Conservation (phyloP, 768 basidiomycete species). For the Chalciporus chontae region DNA sequence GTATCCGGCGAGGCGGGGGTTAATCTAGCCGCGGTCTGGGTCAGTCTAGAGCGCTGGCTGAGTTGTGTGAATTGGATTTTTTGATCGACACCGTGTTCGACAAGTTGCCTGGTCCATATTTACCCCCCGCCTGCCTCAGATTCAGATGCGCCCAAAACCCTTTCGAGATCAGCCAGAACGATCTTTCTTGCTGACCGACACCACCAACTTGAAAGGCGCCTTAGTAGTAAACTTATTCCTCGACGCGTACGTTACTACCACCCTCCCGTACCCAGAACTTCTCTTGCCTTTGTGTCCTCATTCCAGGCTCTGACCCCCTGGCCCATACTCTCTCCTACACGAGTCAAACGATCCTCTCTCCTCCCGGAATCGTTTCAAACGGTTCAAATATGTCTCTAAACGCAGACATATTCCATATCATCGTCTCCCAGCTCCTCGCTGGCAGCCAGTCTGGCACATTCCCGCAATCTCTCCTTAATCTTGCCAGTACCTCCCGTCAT, state of each 20-base stretch:
- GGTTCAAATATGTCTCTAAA: slow-evolving; percentile 27
- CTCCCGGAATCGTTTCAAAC: neutral
- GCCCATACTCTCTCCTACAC: slow-evolving; percentile 1
- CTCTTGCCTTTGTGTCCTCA: slow-evolving; percentile 10
- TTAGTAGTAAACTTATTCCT: no score
- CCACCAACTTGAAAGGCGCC: no score
- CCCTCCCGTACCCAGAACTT: slow-evolving; percentile 1
- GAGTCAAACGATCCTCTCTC: neutral
- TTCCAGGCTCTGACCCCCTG: neutral
- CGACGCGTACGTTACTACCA: slow-evolving; percentile 19
- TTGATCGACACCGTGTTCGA: slow-evolving; percentile 11
- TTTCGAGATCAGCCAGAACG: slow-evolving; percentile 7
- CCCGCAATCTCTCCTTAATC: slow-evolving; percentile 18
- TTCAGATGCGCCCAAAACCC: slow-evolving; percentile 4
- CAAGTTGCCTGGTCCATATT: slow-evolving; percentile 10
- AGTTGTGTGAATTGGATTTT: slow-evolving; percentile 15
- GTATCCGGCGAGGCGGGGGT: no score
- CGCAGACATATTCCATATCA: slow-evolving; percentile 34
- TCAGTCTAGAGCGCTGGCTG: slow-evolving; percentile 19
- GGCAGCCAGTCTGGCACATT: slow-evolving; percentile 1
- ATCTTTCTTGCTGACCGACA: neutral
- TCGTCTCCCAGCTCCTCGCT: slow-evolving; percentile 25
- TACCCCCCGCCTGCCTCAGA: slow-evolving; percentile 4
- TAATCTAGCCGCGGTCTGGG: slow-evolving; percentile 16
- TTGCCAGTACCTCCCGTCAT: slow-evolving; percentile 22